A percentile compares a stretch with the other conserved stretches of the same genome.
Conservation (phyloP, 345 rosid genomes). For the Corymbia maculata region DNA sequence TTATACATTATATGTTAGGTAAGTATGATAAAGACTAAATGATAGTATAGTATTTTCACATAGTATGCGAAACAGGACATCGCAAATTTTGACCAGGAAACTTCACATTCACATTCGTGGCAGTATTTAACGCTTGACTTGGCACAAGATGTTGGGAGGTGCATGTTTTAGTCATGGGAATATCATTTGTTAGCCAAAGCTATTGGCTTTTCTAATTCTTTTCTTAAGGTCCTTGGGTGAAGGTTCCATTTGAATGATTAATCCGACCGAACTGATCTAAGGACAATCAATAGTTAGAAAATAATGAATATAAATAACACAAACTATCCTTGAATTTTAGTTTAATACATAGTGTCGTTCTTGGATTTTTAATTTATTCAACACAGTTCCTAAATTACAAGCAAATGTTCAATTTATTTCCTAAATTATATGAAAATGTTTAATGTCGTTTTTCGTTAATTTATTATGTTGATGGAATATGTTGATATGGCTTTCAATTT, state of each 20-base stretch:
- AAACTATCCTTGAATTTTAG: neutral
- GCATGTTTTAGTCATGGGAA: neutral
- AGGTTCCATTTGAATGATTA: neutral
- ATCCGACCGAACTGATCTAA: neutral
- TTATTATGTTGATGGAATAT: neutral
- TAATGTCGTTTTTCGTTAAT: neutral
- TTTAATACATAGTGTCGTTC: accelerated
- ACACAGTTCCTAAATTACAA: accelerated
- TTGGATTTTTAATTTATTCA: accelerated
- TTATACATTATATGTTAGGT: neutral
- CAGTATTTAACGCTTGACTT: neutral
- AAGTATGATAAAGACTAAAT: neutral
- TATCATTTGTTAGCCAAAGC: neutral
- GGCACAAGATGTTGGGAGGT: neutral
- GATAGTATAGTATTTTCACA: neutral
- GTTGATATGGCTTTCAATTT: neutral
- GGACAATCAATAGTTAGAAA: neutral
- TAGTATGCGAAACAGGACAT: neutral
- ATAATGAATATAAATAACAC: neutral
- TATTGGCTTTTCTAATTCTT: neutral
- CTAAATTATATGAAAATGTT: neutral
- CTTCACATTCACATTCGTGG: neutral
- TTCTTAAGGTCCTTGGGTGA: neutral
- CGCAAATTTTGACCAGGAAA: neutral
- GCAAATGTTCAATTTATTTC: neutral